Evolutionary conservation across 2,329 filamentous ascomycete genomes (phyloP), one percentile per base, ranked within the genome.

Genomic region (Aspergillus persii): DNA sequence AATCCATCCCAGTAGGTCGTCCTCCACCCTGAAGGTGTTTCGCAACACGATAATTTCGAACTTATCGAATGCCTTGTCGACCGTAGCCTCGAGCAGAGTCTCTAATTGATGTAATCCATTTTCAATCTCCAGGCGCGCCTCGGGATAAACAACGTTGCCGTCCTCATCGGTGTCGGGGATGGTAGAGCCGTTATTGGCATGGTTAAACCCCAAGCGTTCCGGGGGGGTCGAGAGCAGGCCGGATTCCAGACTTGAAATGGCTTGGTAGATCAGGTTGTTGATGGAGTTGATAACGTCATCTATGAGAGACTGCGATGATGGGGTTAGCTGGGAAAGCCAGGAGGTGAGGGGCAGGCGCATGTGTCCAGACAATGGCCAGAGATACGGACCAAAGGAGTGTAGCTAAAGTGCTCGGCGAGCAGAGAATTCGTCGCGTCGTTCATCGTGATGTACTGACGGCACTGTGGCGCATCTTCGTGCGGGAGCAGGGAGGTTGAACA

Each of bases 211-310:
- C 36, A 99, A 85, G 12, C 86, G 83, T 29, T 88, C 82, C 0
- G 93, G 90, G 1, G 90, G 86, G 2, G 90, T 88, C 53, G 84
- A 84, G 52, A 91, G 81, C 23, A 99, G 86, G 1, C 91, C 91
- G 57, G 87, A 86, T 76, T 98, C 95, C 65, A 98, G 87, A 61
- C 90, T 91, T 69, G 91, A 91, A 69, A 96, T 88, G 56, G 92
- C 93, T 74, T 89, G 89, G 77, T 96, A 95, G 70, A 95, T 89
- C 69, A 97, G 86, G 70, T 94, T 91, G 80, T 98, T 99, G 76
- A 97, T 87, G 57, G 89, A 90, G 81, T 98, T 97, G 80, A 98
- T 96, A 68, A 98, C 93, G 78, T 98, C 94, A 85, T 99, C 95
- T 71, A 99, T 89, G 47, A 99, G 86, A 61, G 90, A 90, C 93